phyloP scores from a whole-genome alignment of 2,329 filamentous ascomycete genomes.

The Bipolaris zeicola region DNA sequence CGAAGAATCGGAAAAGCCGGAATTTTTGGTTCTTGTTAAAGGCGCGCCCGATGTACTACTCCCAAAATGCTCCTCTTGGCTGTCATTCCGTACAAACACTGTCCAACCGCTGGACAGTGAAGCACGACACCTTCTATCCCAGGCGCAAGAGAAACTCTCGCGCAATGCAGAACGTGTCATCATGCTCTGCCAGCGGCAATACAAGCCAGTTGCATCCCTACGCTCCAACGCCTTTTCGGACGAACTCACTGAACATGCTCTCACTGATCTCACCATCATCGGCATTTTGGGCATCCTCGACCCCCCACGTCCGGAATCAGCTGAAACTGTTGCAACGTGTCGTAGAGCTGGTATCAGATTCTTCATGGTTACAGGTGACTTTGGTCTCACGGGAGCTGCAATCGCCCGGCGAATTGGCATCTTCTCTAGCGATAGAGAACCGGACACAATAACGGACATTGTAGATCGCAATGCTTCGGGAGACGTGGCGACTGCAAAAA shows the following conservation, averaged over 20 bases:
- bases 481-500: background rate
- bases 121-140: background rate
- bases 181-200: background rate
- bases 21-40: background rate
- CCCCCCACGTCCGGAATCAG: background rate
- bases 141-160: background rate
- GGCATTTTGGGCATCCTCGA: background rate
- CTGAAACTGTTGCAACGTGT: background rate
- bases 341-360: slow-evolving; percentile 1
- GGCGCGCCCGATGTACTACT: background rate
- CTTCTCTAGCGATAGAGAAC: background rate
- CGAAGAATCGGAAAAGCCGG: background rate
- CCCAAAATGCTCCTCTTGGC: background rate
- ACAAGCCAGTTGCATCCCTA: background rate
- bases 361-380: slow-evolving; percentile 1
- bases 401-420: background rate
- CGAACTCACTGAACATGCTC: background rate
- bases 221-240: slow-evolving; percentile 1
- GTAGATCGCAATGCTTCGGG: background rate
- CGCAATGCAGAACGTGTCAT: slow-evolving; percentile 1
- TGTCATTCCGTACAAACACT: background rate
- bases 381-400: background rate
- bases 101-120: background rate
- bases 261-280: background rate
- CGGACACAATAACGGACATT: background rate